phyloP scores from a whole-genome alignment of 2,329 filamentous ascomycete species.

The Pestalotiopsis sp. region DNA sequence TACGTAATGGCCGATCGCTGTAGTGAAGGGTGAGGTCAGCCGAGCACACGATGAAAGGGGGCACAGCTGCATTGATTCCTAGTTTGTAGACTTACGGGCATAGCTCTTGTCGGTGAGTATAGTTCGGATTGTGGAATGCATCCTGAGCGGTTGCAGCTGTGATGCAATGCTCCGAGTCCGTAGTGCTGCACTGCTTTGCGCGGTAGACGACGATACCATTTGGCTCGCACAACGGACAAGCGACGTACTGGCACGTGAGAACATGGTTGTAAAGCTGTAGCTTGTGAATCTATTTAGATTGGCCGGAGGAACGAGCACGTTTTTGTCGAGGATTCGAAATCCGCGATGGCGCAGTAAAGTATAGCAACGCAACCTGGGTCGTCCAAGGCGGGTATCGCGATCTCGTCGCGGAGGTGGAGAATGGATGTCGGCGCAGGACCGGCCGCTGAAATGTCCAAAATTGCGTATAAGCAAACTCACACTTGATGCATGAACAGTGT shows the following conservation, averaged over 20 bases:
- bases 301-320: background rate
- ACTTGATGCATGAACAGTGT: background rate
- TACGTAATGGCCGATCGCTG: constrained; percentile 7
- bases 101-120: constrained; percentile 1
- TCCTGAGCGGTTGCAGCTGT: background rate
- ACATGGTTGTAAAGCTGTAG: background rate
- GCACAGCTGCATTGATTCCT: background rate
- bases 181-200: background rate
- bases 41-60: background rate
- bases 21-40: background rate
- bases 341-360: background rate
- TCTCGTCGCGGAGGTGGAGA: background rate
- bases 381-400: background rate
- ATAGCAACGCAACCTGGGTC: background rate
- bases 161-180: background rate
- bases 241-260: background rate
- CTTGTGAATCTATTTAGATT: background rate
- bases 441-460: background rate
- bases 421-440: background rate
- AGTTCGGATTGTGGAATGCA: background rate
- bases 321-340: background rate
- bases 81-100: background rate
- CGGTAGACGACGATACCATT: background rate
- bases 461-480: background rate
- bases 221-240: background rate